Conservation (phyloP, 208 protist species). For the Polymyxa betae region DNA sequence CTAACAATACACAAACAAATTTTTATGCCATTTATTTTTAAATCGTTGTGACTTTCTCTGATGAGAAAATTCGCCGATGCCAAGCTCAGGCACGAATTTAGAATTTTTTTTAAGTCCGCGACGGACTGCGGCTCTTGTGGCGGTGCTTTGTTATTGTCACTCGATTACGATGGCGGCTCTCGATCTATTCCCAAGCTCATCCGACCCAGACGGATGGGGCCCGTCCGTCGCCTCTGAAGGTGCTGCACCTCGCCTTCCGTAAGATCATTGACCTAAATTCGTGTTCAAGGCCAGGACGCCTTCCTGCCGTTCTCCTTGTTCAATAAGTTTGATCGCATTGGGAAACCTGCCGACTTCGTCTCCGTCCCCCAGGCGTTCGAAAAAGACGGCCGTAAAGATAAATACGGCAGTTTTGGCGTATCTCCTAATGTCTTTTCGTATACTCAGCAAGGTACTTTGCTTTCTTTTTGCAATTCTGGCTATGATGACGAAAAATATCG, state of each 20-base stretch:
- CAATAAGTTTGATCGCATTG: conserved; percentile 39
- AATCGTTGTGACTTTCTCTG: too few species aligned
- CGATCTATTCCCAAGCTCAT: neutral
- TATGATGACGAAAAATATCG: neutral
- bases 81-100: too few species aligned
- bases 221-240: neutral
- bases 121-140: neutral
- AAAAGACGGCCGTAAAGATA: neutral
- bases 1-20: too few species aligned
- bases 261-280: neutral
- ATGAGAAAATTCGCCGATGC: too few species aligned
- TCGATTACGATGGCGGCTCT: conserved; percentile 3
- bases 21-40: too few species aligned
- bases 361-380: neutral
- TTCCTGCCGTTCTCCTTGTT: conserved; percentile 7
- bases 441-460: conserved; percentile 16
- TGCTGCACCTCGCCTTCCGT: neutral
- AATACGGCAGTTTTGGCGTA: neutral
- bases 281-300: neutral
- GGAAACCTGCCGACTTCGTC: conserved; percentile 18
- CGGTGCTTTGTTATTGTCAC: too few species aligned
- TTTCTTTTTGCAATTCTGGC: neutral
- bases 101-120: neutral
- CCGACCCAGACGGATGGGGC: neutral
- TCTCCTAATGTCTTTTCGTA: neutral